A percentile compares a stretch with the other conserved stretches of the same genome.
phyloP scores from a whole-genome alignment of 2,329 filamentous ascomycete species.

The Scytalidium lignicola region DNA sequence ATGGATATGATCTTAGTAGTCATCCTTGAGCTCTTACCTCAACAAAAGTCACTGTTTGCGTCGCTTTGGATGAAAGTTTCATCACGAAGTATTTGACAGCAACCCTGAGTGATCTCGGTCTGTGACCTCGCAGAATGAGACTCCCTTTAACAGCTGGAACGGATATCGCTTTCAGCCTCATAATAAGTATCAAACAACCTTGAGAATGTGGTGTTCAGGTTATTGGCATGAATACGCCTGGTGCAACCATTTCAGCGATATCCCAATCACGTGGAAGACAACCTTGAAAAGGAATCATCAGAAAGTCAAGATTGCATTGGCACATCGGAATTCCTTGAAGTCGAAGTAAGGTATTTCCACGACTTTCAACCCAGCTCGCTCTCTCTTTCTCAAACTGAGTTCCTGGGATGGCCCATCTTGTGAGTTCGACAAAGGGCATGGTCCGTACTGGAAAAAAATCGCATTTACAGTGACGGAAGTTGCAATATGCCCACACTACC shows the following conservation, averaged over 20 bases:
- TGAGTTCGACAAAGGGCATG: slow-evolving; percentile 19
- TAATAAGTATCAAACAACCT: too few relatives aligned
- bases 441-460: slow-evolving; percentile 15
- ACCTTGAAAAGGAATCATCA: slow-evolving; percentile 10
- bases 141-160: too few relatives aligned
- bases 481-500: slow-evolving; percentile 33
- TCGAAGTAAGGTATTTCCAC: slow-evolving; percentile 8
- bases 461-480: slow-evolving; percentile 25
- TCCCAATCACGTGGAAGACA: slow-evolving; percentile 14
- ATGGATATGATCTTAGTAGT: too few relatives aligned
- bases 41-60: too few relatives aligned
- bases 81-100: too few relatives aligned
- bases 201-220: too few relatives aligned
- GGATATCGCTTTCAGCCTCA: too few relatives aligned
- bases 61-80: too few relatives aligned
- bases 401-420: slow-evolving; percentile 16
- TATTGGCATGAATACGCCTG: slow-evolving; percentile 14
- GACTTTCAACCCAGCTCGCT: slow-evolving; percentile 16
- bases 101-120: too few relatives aligned
- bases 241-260: slow-evolving; percentile 10
- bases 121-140: too few relatives aligned
- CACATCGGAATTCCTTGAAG: slow-evolving; percentile 29
- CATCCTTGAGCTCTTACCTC: too few relatives aligned
- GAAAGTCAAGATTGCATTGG: slow-evolving; percentile 20
- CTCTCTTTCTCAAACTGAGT: slow-evolving; percentile 8